These are phyloP conservation scores for Pseudoperonospora humuli DNA, from an alignment of 352 stramenopile genomes.

Conservation along the genomic window DNA sequence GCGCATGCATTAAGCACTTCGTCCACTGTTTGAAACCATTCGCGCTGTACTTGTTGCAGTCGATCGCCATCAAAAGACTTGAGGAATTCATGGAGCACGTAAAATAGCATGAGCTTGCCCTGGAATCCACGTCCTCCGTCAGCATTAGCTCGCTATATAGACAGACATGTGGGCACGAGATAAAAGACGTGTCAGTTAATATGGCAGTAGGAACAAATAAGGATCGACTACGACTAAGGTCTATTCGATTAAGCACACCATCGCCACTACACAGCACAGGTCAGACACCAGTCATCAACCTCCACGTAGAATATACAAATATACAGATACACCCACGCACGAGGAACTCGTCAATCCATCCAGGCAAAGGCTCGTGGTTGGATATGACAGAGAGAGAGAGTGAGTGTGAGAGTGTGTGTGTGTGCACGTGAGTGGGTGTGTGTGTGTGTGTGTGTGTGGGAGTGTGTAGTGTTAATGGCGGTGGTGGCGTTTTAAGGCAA, in stretches of 20 bases:
- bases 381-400: too few species aligned
- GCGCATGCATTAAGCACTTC: constrained; percentile 66
- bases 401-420: background rate
- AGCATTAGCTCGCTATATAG: constrained; percentile 39
- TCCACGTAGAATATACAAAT: background rate
- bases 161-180: constrained; percentile 4
- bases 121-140: constrained; percentile 61
- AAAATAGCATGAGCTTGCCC: constrained; percentile 81
- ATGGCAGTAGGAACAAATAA: constrained; percentile 8
- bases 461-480: constrained; percentile 9
- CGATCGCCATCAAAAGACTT: constrained; percentile 66
- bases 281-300: constrained; percentile 1
- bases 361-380: too few species aligned
- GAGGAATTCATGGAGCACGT: constrained; percentile 83
- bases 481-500: constrained; percentile 15
- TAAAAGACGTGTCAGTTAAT: constrained; percentile 3
- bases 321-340: background rate
- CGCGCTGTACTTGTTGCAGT: constrained; percentile 47
- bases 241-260: constrained; percentile 27
- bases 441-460: background rate
- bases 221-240: constrained; percentile 8
- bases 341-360: background rate
- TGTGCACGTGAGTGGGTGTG: background rate
- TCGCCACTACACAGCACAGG: constrained; percentile 12
- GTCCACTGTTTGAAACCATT: constrained; percentile 79